A percentile compares a stretch with the other conserved stretches of the same genome.
phyloP scores from a whole-genome alignment of 1,139 yeast genomes.

The Pichia norvegensis region DNA sequence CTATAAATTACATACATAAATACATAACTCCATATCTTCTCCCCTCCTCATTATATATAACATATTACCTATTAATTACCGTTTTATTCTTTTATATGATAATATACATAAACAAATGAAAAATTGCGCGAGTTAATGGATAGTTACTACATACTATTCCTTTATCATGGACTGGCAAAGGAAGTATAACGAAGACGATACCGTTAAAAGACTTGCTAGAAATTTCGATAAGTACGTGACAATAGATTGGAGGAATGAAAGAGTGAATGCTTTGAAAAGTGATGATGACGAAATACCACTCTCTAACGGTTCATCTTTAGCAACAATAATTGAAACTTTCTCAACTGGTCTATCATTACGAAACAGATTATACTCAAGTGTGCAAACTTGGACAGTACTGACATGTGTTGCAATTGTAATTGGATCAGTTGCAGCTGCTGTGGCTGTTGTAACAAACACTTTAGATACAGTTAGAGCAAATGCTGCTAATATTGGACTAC shows the following conservation, averaged over 20 bases:
- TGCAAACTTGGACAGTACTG: conserved; percentile 68
- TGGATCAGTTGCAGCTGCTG: conserved; percentile 74
- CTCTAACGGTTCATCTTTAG: neutral
- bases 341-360: conserved; percentile 9
- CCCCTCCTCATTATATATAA: too few relatives aligned
- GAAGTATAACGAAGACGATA: conserved; percentile 7
- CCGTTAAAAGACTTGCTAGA: conserved; percentile 21
- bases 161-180: conserved; percentile 10
- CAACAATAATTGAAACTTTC: conserved; percentile 7
- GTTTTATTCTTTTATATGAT: neutral
- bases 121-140: neutral
- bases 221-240: conserved; percentile 57
- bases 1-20: too few relatives aligned
- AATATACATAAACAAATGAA: neutral
- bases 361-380: conserved; percentile 33
- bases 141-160: neutral
- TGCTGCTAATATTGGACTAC: conserved; percentile 41
- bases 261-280: conserved; percentile 5
- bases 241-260: conserved; percentile 56
- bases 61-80: neutral
- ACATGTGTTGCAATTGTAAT: conserved; percentile 67
- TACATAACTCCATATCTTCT: neutral
- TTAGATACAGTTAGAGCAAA: conserved; percentile 58
- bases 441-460: conserved; percentile 81
- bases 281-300: conserved; percentile 1